phyloP scores from a whole-genome alignment of 306 rosid species.

The Cicer chorassanicum region DNA sequence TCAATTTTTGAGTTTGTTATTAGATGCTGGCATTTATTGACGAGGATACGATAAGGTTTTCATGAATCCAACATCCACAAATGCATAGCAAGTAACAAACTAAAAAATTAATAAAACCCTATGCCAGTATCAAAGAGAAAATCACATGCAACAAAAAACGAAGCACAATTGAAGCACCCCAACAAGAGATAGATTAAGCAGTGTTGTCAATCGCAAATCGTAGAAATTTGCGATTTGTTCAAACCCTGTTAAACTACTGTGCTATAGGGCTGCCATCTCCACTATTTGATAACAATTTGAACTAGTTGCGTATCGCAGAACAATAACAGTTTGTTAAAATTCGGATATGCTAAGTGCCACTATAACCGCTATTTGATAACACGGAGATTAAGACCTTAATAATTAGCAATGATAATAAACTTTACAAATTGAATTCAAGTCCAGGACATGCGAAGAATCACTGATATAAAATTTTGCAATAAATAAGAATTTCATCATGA shows the following conservation, averaged over 20 bases:
- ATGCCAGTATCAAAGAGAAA: background rate
- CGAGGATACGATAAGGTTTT: background rate
- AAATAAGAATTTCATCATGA: background rate
- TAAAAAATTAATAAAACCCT: background rate
- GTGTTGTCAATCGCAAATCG: too few relatives aligned
- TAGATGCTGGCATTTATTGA: background rate
- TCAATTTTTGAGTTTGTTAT: background rate
- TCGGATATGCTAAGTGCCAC: too few relatives aligned
- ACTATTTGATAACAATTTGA: too few relatives aligned
- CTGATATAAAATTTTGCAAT: background rate
- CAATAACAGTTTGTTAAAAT: too few relatives aligned
- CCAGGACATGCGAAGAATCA: background rate
- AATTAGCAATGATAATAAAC: background rate
- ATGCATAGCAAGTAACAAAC: background rate
- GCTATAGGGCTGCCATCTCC: too few relatives aligned
- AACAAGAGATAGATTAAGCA: slow-evolving; percentile 4
- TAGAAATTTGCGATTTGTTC: too few relatives aligned
- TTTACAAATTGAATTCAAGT: background rate
- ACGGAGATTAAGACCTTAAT: background rate
- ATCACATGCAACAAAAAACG: background rate
- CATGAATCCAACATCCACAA: background rate
- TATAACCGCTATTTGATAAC: too few relatives aligned
- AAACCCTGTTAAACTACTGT: too few relatives aligned
- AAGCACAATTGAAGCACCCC: slow-evolving; percentile 28
- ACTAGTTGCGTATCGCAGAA: too few relatives aligned